A percentile compares a stretch with the other conserved stretches of the same genome.
phyloP scores from a whole-genome alignment of 129 eudicot genomes.

The Chrysanthemum lavandulifolium region DNA sequence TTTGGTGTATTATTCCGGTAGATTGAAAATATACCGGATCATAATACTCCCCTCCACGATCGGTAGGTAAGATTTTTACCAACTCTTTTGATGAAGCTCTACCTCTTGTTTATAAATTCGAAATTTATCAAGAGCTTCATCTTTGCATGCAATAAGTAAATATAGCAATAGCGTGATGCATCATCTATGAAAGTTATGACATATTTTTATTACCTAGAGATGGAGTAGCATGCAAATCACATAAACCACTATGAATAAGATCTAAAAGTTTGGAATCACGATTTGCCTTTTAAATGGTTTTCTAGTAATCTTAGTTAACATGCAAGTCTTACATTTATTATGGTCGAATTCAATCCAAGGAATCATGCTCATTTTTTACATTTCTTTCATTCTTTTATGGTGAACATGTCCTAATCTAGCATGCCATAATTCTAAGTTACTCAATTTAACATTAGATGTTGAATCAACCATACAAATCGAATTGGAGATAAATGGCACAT shows the following conservation, averaged over 20 bases:
- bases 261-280: not conserved
- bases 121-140: too few relatives aligned
- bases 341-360: not conserved
- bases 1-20: conserved; percentile 1
- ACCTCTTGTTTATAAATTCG: not conserved
- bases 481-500: too few relatives aligned
- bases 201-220: not conserved
- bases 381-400: not conserved
- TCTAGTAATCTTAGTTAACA: not conserved
- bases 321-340: not conserved
- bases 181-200: too few relatives aligned
- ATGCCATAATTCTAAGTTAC: too few relatives aligned
- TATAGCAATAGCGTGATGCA: too few relatives aligned
- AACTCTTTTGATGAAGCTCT: not conserved
- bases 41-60: too few relatives aligned
- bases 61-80: too few relatives aligned
- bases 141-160: too few relatives aligned
- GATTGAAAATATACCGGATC: not conserved
- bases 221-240: not conserved
- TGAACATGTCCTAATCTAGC: too few relatives aligned
- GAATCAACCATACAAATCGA: too few relatives aligned
- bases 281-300: not conserved
- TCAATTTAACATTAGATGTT: too few relatives aligned
- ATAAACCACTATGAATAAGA: not conserved
- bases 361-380: not conserved